Conservation (phyloP, 306 rosid genomes). For the Prunus mira region DNA sequence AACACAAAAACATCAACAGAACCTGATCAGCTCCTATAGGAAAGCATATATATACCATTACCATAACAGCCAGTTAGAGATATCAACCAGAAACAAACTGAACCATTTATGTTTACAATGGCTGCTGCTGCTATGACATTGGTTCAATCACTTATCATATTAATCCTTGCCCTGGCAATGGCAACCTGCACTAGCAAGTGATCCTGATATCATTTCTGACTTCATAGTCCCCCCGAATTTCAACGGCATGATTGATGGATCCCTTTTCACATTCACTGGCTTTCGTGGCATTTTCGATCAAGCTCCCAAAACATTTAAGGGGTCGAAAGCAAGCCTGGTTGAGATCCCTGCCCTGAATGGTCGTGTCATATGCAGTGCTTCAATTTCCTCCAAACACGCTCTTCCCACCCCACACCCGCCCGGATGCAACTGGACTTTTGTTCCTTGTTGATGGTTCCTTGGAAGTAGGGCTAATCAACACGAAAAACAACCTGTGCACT, state of each 20-base stretch:
- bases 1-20: neutral
- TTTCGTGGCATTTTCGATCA: neutral
- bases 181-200: constrained; percentile 3
- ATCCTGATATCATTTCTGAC: constrained; percentile 9
- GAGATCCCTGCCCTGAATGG: constrained; percentile 18
- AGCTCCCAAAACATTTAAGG: neutral
- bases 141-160: neutral
- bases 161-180: neutral
- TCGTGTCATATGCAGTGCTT: constrained; percentile 19
- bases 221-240: neutral
- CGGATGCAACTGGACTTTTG: constrained; percentile 27
- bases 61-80: too few species aligned
- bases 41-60: neutral
- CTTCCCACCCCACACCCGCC: constrained; percentile 28
- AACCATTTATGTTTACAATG: neutral
- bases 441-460: constrained; percentile 21
- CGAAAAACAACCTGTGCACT: constrained; percentile 6
- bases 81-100: too few species aligned
- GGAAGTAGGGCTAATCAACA: constrained; percentile 33
- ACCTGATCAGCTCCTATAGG: neutral
- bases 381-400: constrained; percentile 10
- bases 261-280: constrained; percentile 21
- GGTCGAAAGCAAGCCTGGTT: constrained; percentile 6
- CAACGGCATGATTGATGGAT: neutral
- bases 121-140: neutral